Evolutionary conservation across 1,284 basidiomycete species (phyloP), one percentile per base, ranked within the genome.

Genomic region (Fomitopsis pinicola): DNA sequence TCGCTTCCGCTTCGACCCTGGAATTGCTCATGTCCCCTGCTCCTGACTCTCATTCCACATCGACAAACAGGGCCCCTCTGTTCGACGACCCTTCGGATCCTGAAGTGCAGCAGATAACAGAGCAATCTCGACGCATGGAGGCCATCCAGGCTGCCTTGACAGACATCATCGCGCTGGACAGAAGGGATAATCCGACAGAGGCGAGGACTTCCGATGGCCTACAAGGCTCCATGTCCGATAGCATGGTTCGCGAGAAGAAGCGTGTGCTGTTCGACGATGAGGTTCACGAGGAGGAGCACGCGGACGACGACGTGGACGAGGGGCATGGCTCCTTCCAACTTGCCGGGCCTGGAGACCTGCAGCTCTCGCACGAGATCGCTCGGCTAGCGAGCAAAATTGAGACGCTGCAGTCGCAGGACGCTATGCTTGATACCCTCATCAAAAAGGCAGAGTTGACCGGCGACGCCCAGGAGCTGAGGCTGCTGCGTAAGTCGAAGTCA

Each of bases 361-460:
- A 95, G 63, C 82, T 97, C 2, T 87, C 91, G 0, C 84, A 87
- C 65, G 93, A 95, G 73, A 95, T 97, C 59, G 78, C 80, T 22
- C 85, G 92, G 15, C 77, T 97, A 1, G 79, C 83, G 15, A 84
- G 86, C 46, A 91, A 94, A 64, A 86, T 97, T 55, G 76, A 80
- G 8, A 90, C 91, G 68, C 77, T 96, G 8, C 83, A 89, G 66
- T 82, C 87, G 1, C 97, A 98, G 68, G 88, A 93, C 58, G 77
- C 82, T 19, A 90, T 96, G 76, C 82, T 99, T 14, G 89, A 92
- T 63, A 90, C 88, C 0, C 79, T 98, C 36, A 92, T 97, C 67
- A 89, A 92, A 65, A 96, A 97, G 73, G 97, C 97, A 0, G 97
- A 98, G 71, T 77, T 98, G 46, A 95, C 94, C 0, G 97, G 96